Evolutionary conservation across 2,329 filamentous ascomycete species (phyloP), one percentile per base, ranked within the genome.

Genomic region (Fusarium pseudonygamai): DNA sequence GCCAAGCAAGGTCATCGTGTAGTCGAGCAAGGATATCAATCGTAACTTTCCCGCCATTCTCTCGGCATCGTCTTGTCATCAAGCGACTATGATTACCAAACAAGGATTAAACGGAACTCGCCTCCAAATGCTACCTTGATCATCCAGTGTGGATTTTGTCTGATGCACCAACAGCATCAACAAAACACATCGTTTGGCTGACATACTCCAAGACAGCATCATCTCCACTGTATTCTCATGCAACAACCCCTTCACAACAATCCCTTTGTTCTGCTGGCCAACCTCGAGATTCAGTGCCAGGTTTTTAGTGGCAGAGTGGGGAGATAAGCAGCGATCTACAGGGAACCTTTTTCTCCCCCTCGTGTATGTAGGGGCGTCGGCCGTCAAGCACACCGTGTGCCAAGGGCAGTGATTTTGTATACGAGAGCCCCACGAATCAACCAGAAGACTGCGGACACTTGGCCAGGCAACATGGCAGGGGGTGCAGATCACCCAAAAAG

Each of bases 401-500:
- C 56, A 45, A 61, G 46, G 50, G 50, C 42, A 40, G 34, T n/a
- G n/a, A n/a, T 42, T 32, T 42, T 46, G 28, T 24, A 57, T 63
- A 63, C 64, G 64, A 68, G 64, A 67, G 67, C 55, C 45, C 60
- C 55, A 70, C 66, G 66, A 66, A 69, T 68, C 62, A 60, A 32
- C 57, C 43, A 16, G 13, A 37, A 40, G 46, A 32, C 28, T 10
- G 46, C 59, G 46, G 30, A 28, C 26, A 52, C 59, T 53, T 63
- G 58, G 42, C 63, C 40, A 42, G 63, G 59, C 59, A 64, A 64
- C 47, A 63, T 49, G 24, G 45, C 32, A 64, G 53, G 34, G 39
- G 28, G 28, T 36, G 67, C 64, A 53, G 64, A 57, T 69, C 65
- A 14, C 20, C 46, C 52, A 63, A 68, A 63, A 49, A 34, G 39